These are phyloP conservation scores for Angomonas ambiguus DNA, from an alignment of 208 protist genomes.

Conservation along the genomic window DNA sequence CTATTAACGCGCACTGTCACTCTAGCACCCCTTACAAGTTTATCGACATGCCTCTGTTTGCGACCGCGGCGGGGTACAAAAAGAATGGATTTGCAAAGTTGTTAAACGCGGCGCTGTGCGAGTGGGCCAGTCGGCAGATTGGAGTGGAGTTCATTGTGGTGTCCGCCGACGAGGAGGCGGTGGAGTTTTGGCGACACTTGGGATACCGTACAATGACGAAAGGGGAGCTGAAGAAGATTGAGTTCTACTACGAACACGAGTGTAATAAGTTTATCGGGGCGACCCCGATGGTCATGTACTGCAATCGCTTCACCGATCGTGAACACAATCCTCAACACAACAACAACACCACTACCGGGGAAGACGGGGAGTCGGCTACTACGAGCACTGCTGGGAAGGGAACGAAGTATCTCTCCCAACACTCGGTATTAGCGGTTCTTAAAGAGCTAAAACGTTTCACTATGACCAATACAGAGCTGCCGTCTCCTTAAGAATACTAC, in stretches of 20 bases:
- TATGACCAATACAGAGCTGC: no score
- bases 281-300: constrained; percentile 86
- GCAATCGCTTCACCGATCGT: constrained; percentile 11
- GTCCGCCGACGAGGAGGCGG: constrained; percentile 79
- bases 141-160: constrained; percentile 84
- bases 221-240: constrained; percentile 67
- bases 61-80: constrained; percentile 84
- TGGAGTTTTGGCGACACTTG: constrained; percentile 76
- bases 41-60: constrained; percentile 85
- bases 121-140: constrained; percentile 45
- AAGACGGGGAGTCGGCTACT: no score
- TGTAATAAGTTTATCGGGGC: constrained; percentile 82
- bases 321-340: no score
- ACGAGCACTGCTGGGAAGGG: no score
- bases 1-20: constrained; percentile 69
- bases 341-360: no score
- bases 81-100: constrained; percentile 73
- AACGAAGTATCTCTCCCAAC: no score
- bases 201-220: constrained; percentile 74
- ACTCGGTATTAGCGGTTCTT: no score
- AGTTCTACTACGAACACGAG: constrained; percentile 85
- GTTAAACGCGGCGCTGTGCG: constrained; percentile 64
- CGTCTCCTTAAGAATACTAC: no score
- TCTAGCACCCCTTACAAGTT: constrained; percentile 52
- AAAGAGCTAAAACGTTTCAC: no score